phyloP scores from a whole-genome alignment of 306 rosid species.

The Chamaecrista fasciculata region DNA sequence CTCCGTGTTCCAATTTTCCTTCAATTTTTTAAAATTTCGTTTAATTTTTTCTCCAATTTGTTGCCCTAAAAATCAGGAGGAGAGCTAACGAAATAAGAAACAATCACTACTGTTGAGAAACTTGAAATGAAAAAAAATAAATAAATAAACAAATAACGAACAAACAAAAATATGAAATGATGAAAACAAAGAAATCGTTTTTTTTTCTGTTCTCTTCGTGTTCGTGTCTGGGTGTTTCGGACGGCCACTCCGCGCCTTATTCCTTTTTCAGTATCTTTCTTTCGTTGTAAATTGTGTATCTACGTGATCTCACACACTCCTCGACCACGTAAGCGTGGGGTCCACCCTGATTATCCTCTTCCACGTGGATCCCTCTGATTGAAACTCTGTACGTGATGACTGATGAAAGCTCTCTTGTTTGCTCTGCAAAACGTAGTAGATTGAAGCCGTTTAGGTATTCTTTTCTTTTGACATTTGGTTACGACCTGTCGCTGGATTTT shows the following conservation, averaged over 20 bases:
- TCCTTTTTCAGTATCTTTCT: constrained; percentile 31
- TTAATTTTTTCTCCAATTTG: neutral
- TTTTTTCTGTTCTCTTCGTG: neutral
- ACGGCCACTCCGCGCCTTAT: constrained; percentile 64
- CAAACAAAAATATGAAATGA: too few relatives aligned
- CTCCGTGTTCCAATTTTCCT: neutral
- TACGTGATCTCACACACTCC: constrained; percentile 26
- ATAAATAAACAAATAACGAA: neutral
- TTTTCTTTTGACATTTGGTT: neutral
- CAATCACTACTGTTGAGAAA: constrained; percentile 34
- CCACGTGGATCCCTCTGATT: constrained; percentile 54
- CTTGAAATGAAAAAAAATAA: neutral
- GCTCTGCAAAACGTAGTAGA: neutral
- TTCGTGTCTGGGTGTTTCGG: constrained; percentile 27
- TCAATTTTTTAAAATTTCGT: neutral
- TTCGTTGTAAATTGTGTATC: neutral
- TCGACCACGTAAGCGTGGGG: constrained; percentile 44
- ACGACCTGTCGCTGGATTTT: neutral
- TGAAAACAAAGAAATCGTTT: neutral
- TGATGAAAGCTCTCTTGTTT: constrained; percentile 34
- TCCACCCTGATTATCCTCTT: constrained; percentile 26
- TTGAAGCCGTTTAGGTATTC: neutral
- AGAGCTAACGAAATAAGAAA: constrained; percentile 29
- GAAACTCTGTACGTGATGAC: constrained; percentile 41
- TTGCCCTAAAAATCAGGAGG: constrained; percentile 26